phyloP scores from a whole-genome alignment of 306 rosid genomes.

The Cucurbita argyrosperma region DNA sequence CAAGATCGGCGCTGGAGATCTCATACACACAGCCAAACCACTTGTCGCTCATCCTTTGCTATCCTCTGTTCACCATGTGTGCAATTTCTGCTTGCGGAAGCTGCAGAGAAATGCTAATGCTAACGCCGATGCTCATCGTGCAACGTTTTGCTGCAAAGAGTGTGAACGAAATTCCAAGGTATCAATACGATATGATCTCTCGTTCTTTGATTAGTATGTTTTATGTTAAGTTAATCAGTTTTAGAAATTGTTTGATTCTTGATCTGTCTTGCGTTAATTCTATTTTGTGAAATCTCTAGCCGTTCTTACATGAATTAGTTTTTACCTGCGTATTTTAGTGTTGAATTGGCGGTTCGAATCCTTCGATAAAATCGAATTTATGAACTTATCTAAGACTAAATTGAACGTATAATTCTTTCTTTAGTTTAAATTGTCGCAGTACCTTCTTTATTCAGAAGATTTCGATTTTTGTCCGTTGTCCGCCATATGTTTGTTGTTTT shows the following conservation, averaged over 20 bases:
- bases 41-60: slow-evolving; percentile 50
- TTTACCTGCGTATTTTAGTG: neutral
- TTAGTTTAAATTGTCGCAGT: neutral
- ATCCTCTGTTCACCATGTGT: slow-evolving; percentile 23
- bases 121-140: slow-evolving; percentile 2
- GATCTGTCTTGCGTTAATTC: neutral
- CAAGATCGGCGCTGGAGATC: slow-evolving; percentile 51
- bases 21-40: slow-evolving; percentile 69
- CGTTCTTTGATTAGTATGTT: neutral
- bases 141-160: slow-evolving; percentile 35
- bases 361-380: neutral
- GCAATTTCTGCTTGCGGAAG: slow-evolving; percentile 56
- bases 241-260: neutral
- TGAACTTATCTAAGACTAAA: neutral
- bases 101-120: neutral
- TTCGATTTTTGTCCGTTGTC: neutral
- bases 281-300: neutral
- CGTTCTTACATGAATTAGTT: neutral
- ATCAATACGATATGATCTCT: neutral
- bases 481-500: slow-evolving; percentile 26
- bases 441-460: neutral
- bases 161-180: slow-evolving; percentile 45
- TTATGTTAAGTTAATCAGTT: neutral
- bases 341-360: neutral
- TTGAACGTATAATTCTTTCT: neutral